Evolutionary conservation across 306 rosid species (phyloP).

Genomic region (Prinsepia uniflora): DNA sequence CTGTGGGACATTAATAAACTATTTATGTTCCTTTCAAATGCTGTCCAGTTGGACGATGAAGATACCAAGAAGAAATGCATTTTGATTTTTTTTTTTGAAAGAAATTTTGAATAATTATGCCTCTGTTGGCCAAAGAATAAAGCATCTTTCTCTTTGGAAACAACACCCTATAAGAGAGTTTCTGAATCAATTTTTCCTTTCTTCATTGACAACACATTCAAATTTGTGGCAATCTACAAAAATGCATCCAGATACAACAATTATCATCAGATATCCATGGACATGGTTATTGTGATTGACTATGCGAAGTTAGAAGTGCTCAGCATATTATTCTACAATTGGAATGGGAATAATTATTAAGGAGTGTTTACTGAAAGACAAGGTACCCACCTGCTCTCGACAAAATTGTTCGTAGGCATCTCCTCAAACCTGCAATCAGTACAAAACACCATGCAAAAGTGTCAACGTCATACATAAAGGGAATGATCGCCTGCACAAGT

Average conservation of each 20-base stretch:
- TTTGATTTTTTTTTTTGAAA: background rate
- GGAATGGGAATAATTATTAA: background rate
- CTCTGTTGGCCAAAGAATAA: background rate
- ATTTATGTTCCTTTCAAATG: background rate
- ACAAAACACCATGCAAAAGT: conserved; percentile 16
- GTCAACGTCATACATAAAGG: conserved; percentile 9
- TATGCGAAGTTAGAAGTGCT: too few relatives aligned
- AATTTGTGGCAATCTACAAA: background rate
- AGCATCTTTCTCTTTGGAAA: background rate
- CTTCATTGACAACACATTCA: background rate
- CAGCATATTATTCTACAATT: background rate
- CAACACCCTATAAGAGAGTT: background rate
- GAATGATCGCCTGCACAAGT: background rate
- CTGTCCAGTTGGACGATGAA: background rate
- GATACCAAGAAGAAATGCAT: background rate
- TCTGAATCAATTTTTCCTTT: background rate
- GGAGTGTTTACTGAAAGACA: conserved; percentile 10
- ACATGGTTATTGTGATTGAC: background rate
- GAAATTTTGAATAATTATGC: background rate
- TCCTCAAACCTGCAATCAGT: conserved; percentile 77
- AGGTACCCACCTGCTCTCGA: conserved; percentile 80
- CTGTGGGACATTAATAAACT: too few relatives aligned
- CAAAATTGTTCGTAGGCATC: conserved; percentile 96
- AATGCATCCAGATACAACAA: background rate
- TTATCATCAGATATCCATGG: background rate